Base-by-base conservation (phyloP, 371 early-diverging fungal species). In the Circinella minor region DNA sequence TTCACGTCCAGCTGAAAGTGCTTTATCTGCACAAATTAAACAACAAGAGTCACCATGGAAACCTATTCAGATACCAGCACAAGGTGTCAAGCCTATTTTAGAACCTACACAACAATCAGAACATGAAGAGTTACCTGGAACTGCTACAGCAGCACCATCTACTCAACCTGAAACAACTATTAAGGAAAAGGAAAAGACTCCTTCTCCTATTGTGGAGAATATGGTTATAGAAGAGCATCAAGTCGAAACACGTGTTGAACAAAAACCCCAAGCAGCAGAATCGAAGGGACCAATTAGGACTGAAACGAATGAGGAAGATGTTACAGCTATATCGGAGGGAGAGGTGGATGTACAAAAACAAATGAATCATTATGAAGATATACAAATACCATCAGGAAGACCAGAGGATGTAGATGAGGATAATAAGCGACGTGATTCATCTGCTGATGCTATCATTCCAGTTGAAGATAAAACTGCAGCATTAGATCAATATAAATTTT, bases 211-310 rank as follows among this genome's bases (percentile, higher is more conserved):
- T 10, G 20, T 20, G 34, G 63, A 63, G 6, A 18, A 17, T 18
- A 37, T 59, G 36, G 37, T 20, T 8, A 59, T 4, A 34, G 60
- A 59, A 20, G 60, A 59, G 37, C 36, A 18, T 17, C 62, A 62
- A 67, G 65, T 71, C 20, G 55, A 47, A 65, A 17, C 55, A 43
- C 43, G 43, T 20, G 60, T 66, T 27, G 27, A 70, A 61, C 43
- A 65, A 51, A 27, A 65, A 38, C 54, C 43, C 11, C 27, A n/a
- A 57, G 9, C 57, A 57, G 57, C 57, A 57, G 57, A 34, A n/a
- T 27, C 20, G 7, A 11, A 57, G 34, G 36, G 27, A 34, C 34
- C 20, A 8, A 1, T 34, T 18, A 27, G 7, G 10, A 18, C 63
- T n/a, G n/a, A 39, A 47, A 46, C 36, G 6, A 39, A 54, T 0